Conservation (phyloP, 495 filamentous ascomycete species). For the Staphylotrichum longicolle region DNA sequence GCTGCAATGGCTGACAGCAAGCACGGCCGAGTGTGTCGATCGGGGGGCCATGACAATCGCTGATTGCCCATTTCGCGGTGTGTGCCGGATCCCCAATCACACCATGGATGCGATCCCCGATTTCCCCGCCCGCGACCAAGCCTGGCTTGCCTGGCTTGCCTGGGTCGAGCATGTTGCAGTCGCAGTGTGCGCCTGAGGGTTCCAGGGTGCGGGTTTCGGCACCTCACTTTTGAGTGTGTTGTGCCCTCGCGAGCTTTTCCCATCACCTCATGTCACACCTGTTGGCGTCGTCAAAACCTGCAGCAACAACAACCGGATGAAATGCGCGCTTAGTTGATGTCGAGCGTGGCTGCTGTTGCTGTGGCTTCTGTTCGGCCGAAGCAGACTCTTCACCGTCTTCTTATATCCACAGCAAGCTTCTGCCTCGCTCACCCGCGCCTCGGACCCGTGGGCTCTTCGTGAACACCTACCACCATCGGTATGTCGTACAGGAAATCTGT, state of each 20-base stretch:
- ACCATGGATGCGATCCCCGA: not conserved
- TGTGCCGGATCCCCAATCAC: constrained; percentile 17
- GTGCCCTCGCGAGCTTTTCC: not conserved
- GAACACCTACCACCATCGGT: constrained; percentile 16
- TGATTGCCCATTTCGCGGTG: constrained; percentile 6
- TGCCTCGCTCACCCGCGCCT: not conserved
- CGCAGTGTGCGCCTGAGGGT: not conserved
- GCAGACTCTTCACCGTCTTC: not conserved
- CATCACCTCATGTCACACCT: constrained; percentile 20
- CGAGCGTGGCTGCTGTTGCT: not conserved
- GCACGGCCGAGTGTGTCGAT: constrained; percentile 1
- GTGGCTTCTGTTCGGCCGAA: constrained; percentile 5
- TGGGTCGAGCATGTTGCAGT: too few species aligned
- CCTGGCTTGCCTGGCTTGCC: too few species aligned
- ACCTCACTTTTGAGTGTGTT: not conserved
- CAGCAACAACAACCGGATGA: constrained; percentile 3
- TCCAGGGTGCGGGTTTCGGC: not conserved
- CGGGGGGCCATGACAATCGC: not conserved
- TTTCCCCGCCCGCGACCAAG: not conserved
- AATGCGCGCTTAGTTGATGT: constrained; percentile 17
- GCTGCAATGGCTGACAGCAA: constrained; percentile 8
- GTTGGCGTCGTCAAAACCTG: constrained; percentile 1
- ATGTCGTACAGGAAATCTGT: constrained; percentile 29
- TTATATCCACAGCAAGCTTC: constrained; percentile 3
- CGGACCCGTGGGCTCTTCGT: not conserved